Conservation (phyloP, 306 rosid species). For the Neltuma alba region DNA sequence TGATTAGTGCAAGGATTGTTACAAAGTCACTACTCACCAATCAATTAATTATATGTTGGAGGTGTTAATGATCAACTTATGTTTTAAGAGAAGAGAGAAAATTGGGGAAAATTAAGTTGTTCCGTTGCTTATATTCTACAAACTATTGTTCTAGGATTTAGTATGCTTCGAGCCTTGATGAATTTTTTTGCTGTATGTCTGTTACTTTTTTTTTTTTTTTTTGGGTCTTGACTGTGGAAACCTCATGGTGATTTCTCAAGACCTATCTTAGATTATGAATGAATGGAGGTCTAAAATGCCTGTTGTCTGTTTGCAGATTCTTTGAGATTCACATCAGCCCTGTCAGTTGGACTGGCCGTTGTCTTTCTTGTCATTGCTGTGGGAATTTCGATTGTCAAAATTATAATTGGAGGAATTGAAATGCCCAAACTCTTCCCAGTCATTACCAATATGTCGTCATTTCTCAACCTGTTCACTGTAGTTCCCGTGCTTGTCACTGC, state of each 20-base stretch:
- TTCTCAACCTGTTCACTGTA: slow-evolving; percentile 71
- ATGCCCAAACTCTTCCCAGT: slow-evolving; percentile 83
- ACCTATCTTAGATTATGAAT: slow-evolving; percentile 19
- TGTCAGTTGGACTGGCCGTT: slow-evolving; percentile 85
- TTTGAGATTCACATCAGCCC: slow-evolving; percentile 82
- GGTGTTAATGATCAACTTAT: background rate
- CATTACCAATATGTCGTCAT: slow-evolving; percentile 52
- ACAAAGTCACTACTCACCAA: slow-evolving; percentile 1
- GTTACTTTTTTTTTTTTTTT: background rate
- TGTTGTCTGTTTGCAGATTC: slow-evolving; percentile 75
- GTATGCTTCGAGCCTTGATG: slow-evolving; percentile 5
- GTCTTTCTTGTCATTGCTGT: slow-evolving; percentile 86
- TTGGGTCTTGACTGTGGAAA: background rate
- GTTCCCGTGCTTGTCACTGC: slow-evolving; percentile 95
- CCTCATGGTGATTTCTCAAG: slow-evolving; percentile 11
- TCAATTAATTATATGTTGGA: background rate
- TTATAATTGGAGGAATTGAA: slow-evolving; percentile 64
- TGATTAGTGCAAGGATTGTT: slow-evolving; percentile 15
- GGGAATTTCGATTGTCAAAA: slow-evolving; percentile 80
- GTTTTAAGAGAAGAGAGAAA: background rate
- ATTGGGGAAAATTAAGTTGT: background rate
- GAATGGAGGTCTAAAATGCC: slow-evolving; percentile 28
- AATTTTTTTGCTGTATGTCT: slow-evolving; percentile 5
- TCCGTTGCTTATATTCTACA: slow-evolving; percentile 7
- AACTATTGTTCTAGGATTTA: slow-evolving; percentile 8